Base-by-base conservation (phyloP, 139 green algal genomes). In the Penium margaritaceum region DNA sequence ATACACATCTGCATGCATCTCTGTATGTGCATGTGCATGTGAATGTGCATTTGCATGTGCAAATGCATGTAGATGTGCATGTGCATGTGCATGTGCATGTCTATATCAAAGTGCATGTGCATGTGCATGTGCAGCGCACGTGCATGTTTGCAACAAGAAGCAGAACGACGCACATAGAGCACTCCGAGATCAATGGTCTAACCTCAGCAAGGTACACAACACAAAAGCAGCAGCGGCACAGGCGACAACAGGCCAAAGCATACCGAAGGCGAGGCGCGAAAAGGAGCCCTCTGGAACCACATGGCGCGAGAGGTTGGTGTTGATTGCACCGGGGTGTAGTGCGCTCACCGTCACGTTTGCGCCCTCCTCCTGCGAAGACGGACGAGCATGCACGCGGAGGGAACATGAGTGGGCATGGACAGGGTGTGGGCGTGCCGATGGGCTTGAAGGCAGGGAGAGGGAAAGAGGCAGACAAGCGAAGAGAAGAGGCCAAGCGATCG, bases 271-370 rank as follows among this genome's bases (percentile, higher is more conserved):
- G 2, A 24, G 29, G 47, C 30, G 47, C 47, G n/a, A 60, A 24
- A 60, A 33, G 19, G 47, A 33, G n/a, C 47, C 47, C 2, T 3
- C 3, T 24, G 14, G 47, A n/a, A 60, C 55, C 2, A 72, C 19
- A 43, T 73, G 88, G 43, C 88, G 75, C 3, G 57, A 54, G 15
- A 96, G 84, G 76, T 95, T 89, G 1, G 91, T 95, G n/a, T 79
- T 67, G 5, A 95, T 90, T 0, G 92, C 84, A 0, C 91, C 91
- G 0, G 91, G 91, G 79, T 94, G 88, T 37, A 95, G 76, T 21
- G 76, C 62, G 79, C 95, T 95, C 24, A 71, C 85, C 37, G 83
- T 87, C 17, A 87, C 27, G 61, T 69, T 78, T 47, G 27, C 24
- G 2, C 29, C 39, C 29, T 36, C 29, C 32, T 57, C 63, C 43